phyloP scores from a whole-genome alignment of 768 basidiomycete genomes.

The Fomitopsis pulvina region DNA sequence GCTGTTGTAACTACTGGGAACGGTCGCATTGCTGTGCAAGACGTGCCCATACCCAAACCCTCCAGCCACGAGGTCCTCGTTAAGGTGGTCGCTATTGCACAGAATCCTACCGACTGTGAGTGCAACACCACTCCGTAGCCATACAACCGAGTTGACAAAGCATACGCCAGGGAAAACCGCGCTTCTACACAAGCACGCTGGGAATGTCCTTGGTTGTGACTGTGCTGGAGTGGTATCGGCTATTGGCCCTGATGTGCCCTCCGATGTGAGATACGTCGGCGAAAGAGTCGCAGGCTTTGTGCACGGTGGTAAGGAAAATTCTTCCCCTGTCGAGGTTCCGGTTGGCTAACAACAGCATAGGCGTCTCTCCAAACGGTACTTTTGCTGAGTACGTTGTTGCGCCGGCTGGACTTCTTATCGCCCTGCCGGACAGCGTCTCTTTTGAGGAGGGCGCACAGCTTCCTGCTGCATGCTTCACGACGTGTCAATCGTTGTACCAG shows the following conservation, averaged over 20 bases:
- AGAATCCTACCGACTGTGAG: constrained; percentile 8
- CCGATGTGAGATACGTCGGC: constrained; percentile 8
- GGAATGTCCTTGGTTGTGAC: constrained; percentile 6
- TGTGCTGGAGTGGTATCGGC: constrained; percentile 7
- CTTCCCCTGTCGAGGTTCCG: neutral
- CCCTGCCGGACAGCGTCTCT: constrained; percentile 9
- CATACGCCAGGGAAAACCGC: constrained; percentile 3
- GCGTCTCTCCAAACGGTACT: constrained; percentile 13
- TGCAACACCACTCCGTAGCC: neutral
- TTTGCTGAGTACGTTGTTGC: constrained; percentile 24
- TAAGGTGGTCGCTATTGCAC: neutral
- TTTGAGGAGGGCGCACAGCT: constrained; percentile 16
- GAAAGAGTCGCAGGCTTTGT: constrained; percentile 22
- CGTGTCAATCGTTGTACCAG: constrained; percentile 14
- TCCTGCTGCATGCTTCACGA: constrained; percentile 10
- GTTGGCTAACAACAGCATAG: neutral
- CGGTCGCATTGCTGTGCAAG: neutral
- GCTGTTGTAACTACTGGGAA: constrained; percentile 1
- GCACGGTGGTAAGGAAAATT: constrained; percentile 18
- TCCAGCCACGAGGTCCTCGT: constrained; percentile 1
- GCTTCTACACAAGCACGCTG: neutral
- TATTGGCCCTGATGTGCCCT: constrained; percentile 8
- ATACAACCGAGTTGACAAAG: neutral
- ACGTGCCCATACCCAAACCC: neutral
- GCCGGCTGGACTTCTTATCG: constrained; percentile 14